Evolutionary conservation across 257 asterid species (phyloP).

Genomic region (Sherardia arvensis): DNA sequence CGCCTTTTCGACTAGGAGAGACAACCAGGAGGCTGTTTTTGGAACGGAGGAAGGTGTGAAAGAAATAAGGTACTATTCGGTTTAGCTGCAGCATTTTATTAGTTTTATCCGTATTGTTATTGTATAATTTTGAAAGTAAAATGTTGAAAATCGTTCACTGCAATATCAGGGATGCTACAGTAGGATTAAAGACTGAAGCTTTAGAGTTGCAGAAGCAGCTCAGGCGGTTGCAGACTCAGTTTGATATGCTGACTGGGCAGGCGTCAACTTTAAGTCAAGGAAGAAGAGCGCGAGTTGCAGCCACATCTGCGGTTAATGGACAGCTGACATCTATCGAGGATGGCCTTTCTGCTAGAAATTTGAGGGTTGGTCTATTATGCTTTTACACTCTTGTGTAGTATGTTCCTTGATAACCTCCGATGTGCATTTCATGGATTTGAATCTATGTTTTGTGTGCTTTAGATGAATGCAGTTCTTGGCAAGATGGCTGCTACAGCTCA

Average conservation of each 20-base stretch:
- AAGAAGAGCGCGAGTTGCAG: slow-evolving; percentile 87
- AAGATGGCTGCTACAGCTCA: slow-evolving; percentile 87
- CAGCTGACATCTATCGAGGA: slow-evolving; percentile 71
- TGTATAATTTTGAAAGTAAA: neutral
- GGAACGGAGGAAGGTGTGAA: slow-evolving; percentile 98
- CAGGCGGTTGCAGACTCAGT: slow-evolving; percentile 64
- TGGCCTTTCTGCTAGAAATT: slow-evolving; percentile 82
- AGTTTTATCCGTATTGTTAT: neutral
- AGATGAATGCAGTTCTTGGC: slow-evolving; percentile 94
- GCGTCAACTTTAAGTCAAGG: slow-evolving; percentile 93
- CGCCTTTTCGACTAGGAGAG: slow-evolving; percentile 93
- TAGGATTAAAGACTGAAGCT: slow-evolving; percentile 80
- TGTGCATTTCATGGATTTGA: slow-evolving; percentile 1
- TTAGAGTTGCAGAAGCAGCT: slow-evolving; percentile 92
- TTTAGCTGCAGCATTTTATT: neutral
- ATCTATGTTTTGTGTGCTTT: slow-evolving; percentile 15
- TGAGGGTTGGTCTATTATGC: slow-evolving; percentile 52
- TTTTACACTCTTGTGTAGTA: neutral
- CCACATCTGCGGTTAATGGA: slow-evolving; percentile 80
- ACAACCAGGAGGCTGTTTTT: slow-evolving; percentile 96
- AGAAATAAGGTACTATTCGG: slow-evolving; percentile 71
- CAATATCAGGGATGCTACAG: slow-evolving; percentile 68
- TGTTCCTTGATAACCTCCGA: neutral
- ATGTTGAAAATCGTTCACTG: slow-evolving; percentile 11
- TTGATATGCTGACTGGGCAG: slow-evolving; percentile 80